A percentile compares a stretch with the other conserved stretches of the same genome.
Conservation (phyloP, 768 basidiomycete genomes). For the Boletus fagicola region DNA sequence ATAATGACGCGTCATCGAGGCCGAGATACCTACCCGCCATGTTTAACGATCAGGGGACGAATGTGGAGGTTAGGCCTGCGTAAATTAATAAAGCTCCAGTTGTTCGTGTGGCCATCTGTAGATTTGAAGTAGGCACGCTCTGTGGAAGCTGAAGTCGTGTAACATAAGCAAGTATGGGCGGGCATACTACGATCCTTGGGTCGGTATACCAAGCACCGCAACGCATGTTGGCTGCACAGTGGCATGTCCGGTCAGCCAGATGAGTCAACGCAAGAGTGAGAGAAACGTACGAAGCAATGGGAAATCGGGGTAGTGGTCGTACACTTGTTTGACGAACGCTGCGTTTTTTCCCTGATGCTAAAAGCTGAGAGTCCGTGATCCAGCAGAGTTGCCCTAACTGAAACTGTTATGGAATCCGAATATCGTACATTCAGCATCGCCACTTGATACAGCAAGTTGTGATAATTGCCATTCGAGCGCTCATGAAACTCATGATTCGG, state of each 20-base stretch:
- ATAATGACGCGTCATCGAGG: background rate
- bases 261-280: background rate
- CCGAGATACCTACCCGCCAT: conserved; percentile 50
- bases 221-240: conserved; percentile 86
- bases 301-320: conserved; percentile 44
- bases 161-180: background rate
- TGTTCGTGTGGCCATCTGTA: conserved; percentile 81
- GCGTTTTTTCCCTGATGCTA: no score
- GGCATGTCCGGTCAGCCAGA: background rate
- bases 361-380: background rate
- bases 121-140: conserved; percentile 84
- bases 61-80: conserved; percentile 83
- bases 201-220: conserved; percentile 95
- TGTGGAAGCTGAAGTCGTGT: background rate
- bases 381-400: background rate
- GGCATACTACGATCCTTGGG: conserved; percentile 52
- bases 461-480: background rate
- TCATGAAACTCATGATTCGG: background rate
- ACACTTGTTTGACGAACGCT: conserved; percentile 59
- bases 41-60: conserved; percentile 50
- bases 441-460: background rate
- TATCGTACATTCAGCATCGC: background rate
- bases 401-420: no score
- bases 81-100: conserved; percentile 85
- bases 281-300: conserved; percentile 54